Conservation (phyloP, 139 green algal genomes). For the Microglena sp. region DNA sequence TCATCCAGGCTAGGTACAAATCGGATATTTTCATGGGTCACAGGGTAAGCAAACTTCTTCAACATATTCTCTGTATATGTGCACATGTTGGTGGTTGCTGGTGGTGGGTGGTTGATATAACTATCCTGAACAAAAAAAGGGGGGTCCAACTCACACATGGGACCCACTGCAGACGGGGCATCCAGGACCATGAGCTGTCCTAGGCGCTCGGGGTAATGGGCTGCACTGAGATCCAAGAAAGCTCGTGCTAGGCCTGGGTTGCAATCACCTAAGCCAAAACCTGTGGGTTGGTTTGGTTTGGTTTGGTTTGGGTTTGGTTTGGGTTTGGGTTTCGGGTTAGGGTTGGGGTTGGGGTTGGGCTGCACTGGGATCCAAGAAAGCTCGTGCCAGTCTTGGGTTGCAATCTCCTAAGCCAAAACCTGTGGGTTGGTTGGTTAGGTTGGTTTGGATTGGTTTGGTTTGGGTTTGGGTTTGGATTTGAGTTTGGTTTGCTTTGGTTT, state of each 20-base stretch:
- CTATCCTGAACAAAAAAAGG: neutral
- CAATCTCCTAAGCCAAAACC: constrained; percentile 34
- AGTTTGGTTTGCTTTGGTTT: constrained; percentile 45
- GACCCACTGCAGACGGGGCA: constrained; percentile 32
- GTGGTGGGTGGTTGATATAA: neutral
- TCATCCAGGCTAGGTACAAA: too few species aligned
- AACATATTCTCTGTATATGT: neutral
- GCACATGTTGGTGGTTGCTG: neutral
- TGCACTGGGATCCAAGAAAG: constrained; percentile 57
- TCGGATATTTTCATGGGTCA: constrained; percentile 10
- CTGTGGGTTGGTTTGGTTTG: too few species aligned
- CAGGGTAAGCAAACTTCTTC: neutral
- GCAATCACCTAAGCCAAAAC: constrained; percentile 32
- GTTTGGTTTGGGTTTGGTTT: too few species aligned
- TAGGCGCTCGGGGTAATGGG: constrained; percentile 70
- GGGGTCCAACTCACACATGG: constrained; percentile 1
- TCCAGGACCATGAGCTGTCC: constrained; percentile 60
- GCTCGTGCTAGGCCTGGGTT: constrained; percentile 46
- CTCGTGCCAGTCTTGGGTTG: constrained; percentile 42
- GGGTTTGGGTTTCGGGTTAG: too few species aligned
- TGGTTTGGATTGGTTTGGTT: too few species aligned
- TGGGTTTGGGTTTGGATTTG: too few species aligned
- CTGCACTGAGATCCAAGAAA: constrained; percentile 55
- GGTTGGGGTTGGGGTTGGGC: too few species aligned
- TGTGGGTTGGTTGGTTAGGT: too few species aligned